These are phyloP conservation scores for Annulohypoxylon moriforme DNA, from an alignment of 495 filamentous ascomycete species.

Conservation along the genomic window DNA sequence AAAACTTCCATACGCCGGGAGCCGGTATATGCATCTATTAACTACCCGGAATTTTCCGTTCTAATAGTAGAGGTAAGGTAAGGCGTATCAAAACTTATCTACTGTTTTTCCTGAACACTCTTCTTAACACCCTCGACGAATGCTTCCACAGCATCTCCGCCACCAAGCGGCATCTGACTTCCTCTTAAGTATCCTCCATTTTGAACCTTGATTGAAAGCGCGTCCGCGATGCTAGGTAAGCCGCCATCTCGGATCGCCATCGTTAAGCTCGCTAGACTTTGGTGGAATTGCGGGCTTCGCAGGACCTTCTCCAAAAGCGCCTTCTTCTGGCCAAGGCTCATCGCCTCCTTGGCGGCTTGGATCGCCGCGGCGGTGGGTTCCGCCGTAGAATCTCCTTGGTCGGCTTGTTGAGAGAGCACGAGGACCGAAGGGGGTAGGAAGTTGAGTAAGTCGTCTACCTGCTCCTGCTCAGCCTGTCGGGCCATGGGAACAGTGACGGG, in stretches of 20 bases:
- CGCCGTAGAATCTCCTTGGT: constrained; percentile 52
- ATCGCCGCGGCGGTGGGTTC: constrained; percentile 74
- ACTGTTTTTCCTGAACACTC: constrained; percentile 69
- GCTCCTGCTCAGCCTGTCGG: constrained; percentile 69
- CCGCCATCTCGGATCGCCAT: constrained; percentile 93
- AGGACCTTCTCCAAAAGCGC: constrained; percentile 83
- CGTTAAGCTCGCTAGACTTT: constrained; percentile 85
- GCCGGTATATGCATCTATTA: neutral
- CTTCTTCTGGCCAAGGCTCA: constrained; percentile 82
- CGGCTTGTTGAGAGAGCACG: constrained; percentile 76
- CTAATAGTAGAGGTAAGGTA: neutral
- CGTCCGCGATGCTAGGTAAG: constrained; percentile 87
- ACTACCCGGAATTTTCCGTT: neutral
- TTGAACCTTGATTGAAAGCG: constrained; percentile 78
- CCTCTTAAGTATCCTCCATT: constrained; percentile 84
- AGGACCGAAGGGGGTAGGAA: constrained; percentile 77
- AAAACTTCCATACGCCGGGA: neutral
- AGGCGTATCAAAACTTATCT: constrained; percentile 34
- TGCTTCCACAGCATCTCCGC: constrained; percentile 86
- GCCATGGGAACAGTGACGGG: constrained; percentile 80
- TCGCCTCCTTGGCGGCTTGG: constrained; percentile 76
- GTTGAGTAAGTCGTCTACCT: constrained; percentile 78
- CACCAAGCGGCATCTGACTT: constrained; percentile 82
- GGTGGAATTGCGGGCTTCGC: constrained; percentile 89
- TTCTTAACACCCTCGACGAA: constrained; percentile 89